Evolutionary conservation across 2,329 filamentous ascomycete species (phyloP), one percentile per base, ranked within the genome.

Genomic region (Huntiella savannae): DNA sequence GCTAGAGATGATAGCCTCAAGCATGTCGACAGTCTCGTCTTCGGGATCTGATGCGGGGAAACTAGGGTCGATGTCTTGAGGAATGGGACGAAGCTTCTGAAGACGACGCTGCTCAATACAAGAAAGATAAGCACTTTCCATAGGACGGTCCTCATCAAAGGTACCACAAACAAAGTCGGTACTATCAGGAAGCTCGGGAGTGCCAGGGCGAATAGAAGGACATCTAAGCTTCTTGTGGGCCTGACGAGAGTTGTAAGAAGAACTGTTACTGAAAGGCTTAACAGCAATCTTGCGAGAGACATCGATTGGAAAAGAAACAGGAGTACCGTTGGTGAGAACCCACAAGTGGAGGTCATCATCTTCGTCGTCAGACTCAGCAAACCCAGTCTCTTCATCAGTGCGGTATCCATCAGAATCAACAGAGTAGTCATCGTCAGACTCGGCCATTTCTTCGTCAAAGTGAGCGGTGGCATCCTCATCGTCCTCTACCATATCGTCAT

Each of bases 121-220:
- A 2, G 83, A 82, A 47, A 93, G 72, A 60, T 95, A 98, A 1
- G 85, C 88, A 54, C 87, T 85, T 59, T 98, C 91, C n/a, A 96
- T 64, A 2, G 86, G 85, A 39, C 85, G 78, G 57, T 98, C 91
- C 61, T 98, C 91, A 53, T 98, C 91, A 15, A 98, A 69, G 1
- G 91, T 98, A 49, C 91, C 91, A 57, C 91, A 96, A n/a, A 98
- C 91, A 54, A 98, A 98, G 60, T 98, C 91, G 11, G 91, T 96
- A 62, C 87, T 95, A 60, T 98, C 91, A 1, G 91, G 91, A 8
- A 98, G 69, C 57, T 94, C 85, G 2, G 84, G 83, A 1, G 81
- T 82, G 17, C 71, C 70, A 35, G 75, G 71, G 16, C 78, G 78
- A 53, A 79, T 75, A 51, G 70, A 74, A 40, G 69, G 28, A 3